A percentile compares a stretch with the other conserved stretches of the same genome.
Conservation (phyloP, 1,284 basidiomycete genomes). For the Moniliophthora roreri region DNA sequence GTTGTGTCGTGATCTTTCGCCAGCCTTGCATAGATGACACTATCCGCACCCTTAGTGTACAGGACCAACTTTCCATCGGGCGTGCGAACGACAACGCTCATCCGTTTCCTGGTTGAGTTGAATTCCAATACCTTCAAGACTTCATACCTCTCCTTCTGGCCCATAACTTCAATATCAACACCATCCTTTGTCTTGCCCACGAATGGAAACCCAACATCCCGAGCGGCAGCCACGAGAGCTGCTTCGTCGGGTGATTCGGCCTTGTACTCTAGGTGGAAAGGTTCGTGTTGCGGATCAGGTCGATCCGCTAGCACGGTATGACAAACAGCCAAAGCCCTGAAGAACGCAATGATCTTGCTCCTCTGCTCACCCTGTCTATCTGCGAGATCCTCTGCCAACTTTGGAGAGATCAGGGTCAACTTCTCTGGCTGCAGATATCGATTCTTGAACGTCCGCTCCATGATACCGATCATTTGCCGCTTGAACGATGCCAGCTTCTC, state of each 20-base stretch:
- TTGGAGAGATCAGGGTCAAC: conserved; percentile 87
- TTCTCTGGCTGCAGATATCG: conserved; percentile 82
- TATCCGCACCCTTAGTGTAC: conserved; percentile 97
- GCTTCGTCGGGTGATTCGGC: conserved; percentile 96
- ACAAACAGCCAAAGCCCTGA: conserved; percentile 88
- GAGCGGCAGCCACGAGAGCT: conserved; percentile 87
- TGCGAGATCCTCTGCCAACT: conserved; percentile 76
- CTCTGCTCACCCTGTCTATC: conserved; percentile 65
- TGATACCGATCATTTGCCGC: conserved; percentile 73
- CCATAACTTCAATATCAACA: conserved; percentile 91
- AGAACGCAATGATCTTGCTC: conserved; percentile 78
- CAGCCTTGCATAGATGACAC: conserved; percentile 89
- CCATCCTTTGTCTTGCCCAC: conserved; percentile 72
- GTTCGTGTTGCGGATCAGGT: conserved; percentile 62
- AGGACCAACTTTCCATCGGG: conserved; percentile 82
- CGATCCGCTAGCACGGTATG: conserved; percentile 87
- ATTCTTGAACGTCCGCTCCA: conserved; percentile 85
- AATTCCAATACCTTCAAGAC: conserved; percentile 88
- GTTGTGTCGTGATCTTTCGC: conserved; percentile 69
- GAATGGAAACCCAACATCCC: conserved; percentile 94
- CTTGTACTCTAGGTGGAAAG: conserved; percentile 84
- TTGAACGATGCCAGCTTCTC: conserved; percentile 69
- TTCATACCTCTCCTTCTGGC: conserved; percentile 81
- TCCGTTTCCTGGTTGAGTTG: conserved; percentile 90
- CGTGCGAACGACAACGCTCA: conserved; percentile 87